Evolutionary conservation across 257 asterid species (phyloP).

Genomic region (Lavandula angustifolia): DNA sequence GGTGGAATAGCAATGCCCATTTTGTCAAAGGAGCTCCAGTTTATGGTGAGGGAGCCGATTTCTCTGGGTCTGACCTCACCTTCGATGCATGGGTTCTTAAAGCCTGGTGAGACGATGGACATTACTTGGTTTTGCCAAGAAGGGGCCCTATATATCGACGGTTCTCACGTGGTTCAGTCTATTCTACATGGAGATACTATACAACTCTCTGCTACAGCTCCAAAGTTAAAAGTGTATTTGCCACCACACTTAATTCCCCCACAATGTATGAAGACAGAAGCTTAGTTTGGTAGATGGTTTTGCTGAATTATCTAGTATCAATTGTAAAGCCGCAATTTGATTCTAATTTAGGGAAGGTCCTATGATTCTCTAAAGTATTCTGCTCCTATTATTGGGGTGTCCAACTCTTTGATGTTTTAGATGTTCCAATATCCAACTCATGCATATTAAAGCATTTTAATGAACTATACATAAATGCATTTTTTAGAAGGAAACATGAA

Average conservation of each 20-base stretch:
- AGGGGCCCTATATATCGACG: slow-evolving; percentile 63
- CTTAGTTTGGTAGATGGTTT: slow-evolving; percentile 8
- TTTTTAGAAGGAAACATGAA: background rate
- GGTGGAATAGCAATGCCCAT: slow-evolving; percentile 71
- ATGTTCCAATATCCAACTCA: background rate
- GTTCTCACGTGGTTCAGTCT: slow-evolving; percentile 57
- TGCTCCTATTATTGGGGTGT: background rate
- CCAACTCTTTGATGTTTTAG: too few relatives aligned
- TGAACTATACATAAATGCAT: background rate
- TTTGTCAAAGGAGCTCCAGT: slow-evolving; percentile 69
- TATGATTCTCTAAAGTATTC: background rate
- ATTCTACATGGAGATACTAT: slow-evolving; percentile 61
- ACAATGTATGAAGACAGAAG: slow-evolving; percentile 14
- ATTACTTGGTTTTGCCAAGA: slow-evolving; percentile 61
- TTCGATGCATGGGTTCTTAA: slow-evolving; percentile 52
- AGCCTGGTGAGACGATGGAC: slow-evolving; percentile 53
- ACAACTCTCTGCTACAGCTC: slow-evolving; percentile 61
- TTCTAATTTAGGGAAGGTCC: background rate
- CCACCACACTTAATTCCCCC: slow-evolving; percentile 44
- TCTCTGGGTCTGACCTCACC: slow-evolving; percentile 37
- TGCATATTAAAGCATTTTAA: too few relatives aligned
- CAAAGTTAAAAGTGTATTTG: slow-evolving; percentile 54
- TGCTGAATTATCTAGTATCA: background rate
- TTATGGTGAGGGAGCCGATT: slow-evolving; percentile 76
- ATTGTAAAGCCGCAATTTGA: background rate